Evolutionary conservation across 2,329 filamentous ascomycete genomes (phyloP), one percentile per base, ranked within the genome.

Genomic region (Colletotrichum higginsianum): DNA sequence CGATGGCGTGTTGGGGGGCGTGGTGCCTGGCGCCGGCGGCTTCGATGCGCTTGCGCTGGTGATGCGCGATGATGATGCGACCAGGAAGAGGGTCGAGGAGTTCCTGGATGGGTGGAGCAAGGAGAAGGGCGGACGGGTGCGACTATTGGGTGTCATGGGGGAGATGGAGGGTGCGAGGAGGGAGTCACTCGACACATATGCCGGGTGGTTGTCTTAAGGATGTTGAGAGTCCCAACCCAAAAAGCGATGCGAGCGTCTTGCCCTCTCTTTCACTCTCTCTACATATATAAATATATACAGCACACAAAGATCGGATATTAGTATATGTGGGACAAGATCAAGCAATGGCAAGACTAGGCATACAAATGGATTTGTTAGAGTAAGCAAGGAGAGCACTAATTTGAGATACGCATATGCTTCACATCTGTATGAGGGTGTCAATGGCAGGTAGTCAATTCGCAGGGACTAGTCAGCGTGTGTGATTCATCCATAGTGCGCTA

Each of bases 11-110:
- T 89, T 95, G 74, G 95, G 95, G 0, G 96, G 95, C 0, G 94
- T 98, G 0, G 96, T 98, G 0, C 96, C 96, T 0, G 96, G 96
- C 0, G 96, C 96, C 0, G 96, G 96, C 12, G 96, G 96, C 0
- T 98, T 93, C 78, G 96, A 99, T 84, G 96, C 96, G 1, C 87
- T 98, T 66, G 93, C 92, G 0, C 81, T 99, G 72, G 81, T 99
- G 71, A 89, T 98, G 74, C 87, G 88, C 77, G 94, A 98, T 76
- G 90, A 93, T 64, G 86, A 86, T 46, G 87, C 87, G 60, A 93
- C 94, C 1, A 83, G 92, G 66, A 78, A 79, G 26, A 83, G 85
- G 15, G 81, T 98, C 26, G 86, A 88, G 73, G 81, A 83, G 53
- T 91, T 94, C 53, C 81, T 98, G 70, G 84, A 83, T 23, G 82